phyloP scores from a whole-genome alignment of 2,329 filamentous ascomycete genomes.

The Gaeumannomyces tritici region DNA sequence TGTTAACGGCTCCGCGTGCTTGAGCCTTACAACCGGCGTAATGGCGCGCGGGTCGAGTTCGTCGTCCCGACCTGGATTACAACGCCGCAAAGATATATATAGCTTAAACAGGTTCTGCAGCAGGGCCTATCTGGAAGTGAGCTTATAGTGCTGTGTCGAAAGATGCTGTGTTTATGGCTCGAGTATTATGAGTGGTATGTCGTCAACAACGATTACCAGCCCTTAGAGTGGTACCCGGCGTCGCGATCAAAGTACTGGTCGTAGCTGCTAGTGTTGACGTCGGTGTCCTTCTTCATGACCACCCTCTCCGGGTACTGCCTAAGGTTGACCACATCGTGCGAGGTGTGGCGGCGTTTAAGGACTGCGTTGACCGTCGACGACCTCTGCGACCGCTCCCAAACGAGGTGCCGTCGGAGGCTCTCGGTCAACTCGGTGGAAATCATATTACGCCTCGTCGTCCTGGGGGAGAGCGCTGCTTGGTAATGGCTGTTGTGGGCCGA shows the following conservation, averaged over 20 bases:
- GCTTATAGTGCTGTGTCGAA: not conserved
- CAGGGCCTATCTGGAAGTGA: too few relatives aligned
- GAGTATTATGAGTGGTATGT: not conserved
- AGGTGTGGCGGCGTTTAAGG: conserved; percentile 81
- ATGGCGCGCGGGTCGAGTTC: too few relatives aligned
- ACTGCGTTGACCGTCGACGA: conserved; percentile 81
- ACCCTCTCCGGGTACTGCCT: conserved; percentile 66
- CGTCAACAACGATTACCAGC: conserved; percentile 50
- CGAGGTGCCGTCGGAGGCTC: conserved; percentile 79
- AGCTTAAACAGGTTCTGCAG: too few relatives aligned
- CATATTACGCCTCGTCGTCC: conserved; percentile 92
- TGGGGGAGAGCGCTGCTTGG: conserved; percentile 74
- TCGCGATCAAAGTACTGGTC: conserved; percentile 82
- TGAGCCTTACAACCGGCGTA: too few relatives aligned
- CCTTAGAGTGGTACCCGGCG: conserved; percentile 77
- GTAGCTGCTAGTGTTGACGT: conserved; percentile 62
- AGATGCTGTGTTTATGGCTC: not conserved
- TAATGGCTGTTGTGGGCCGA: conserved; percentile 55
- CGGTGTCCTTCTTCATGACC: conserved; percentile 50
- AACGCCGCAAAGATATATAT: too few relatives aligned
- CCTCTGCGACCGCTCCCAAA: conserved; percentile 95
- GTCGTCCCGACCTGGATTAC: too few relatives aligned
- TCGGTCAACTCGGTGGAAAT: conserved; percentile 89
- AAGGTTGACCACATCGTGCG: conserved; percentile 82
- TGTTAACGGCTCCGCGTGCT: too few relatives aligned